These are phyloP conservation scores for Neonectria punicea DNA, from an alignment of 2,329 filamentous ascomycete species.

Conservation along the genomic window DNA sequence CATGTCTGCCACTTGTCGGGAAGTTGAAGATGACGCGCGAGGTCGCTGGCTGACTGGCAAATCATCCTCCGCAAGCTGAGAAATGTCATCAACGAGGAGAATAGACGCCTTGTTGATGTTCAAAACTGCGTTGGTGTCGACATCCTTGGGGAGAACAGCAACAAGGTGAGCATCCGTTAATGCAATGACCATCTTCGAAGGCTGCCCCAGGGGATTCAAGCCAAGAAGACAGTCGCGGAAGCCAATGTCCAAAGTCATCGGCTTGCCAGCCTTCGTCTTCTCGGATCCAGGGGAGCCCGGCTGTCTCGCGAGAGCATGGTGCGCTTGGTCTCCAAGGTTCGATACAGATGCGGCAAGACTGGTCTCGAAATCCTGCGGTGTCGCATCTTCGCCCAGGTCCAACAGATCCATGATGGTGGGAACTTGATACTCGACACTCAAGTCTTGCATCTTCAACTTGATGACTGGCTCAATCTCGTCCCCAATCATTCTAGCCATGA, in stretches of 20 bases:
- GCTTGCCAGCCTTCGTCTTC: constrained; percentile 56
- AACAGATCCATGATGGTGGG: constrained; percentile 84
- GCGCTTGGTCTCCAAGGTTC: constrained; percentile 74
- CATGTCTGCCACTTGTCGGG: constrained; percentile 65
- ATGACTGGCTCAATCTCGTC: constrained; percentile 94
- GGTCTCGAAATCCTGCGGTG: constrained; percentile 77
- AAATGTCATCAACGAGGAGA: constrained; percentile 81
- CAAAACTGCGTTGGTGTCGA: constrained; percentile 70
- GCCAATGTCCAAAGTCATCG: constrained; percentile 76
- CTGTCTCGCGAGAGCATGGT: constrained; percentile 55
- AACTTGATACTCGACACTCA: constrained; percentile 90
- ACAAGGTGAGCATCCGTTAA: constrained; percentile 80
- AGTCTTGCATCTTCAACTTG: constrained; percentile 86
- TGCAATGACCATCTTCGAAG: constrained; percentile 81
- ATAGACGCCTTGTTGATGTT: constrained; percentile 84
- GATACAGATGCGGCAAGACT: constrained; percentile 83
- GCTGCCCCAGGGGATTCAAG: constrained; percentile 79
- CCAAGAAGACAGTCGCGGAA: constrained; percentile 85
- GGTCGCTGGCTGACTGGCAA: constrained; percentile 31
- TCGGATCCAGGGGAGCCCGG: constrained; percentile 38
- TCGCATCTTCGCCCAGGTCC: constrained; percentile 73
- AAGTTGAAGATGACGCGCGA: constrained; percentile 50
- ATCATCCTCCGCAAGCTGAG: constrained; percentile 40
- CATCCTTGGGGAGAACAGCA: constrained; percentile 73
- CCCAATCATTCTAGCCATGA: constrained; percentile 91